Percentiles rank a stretch among this genome's conserved stretches.
Conservation (phyloP, 106 monocot genomes). For the Dendrobium nobile region DNA sequence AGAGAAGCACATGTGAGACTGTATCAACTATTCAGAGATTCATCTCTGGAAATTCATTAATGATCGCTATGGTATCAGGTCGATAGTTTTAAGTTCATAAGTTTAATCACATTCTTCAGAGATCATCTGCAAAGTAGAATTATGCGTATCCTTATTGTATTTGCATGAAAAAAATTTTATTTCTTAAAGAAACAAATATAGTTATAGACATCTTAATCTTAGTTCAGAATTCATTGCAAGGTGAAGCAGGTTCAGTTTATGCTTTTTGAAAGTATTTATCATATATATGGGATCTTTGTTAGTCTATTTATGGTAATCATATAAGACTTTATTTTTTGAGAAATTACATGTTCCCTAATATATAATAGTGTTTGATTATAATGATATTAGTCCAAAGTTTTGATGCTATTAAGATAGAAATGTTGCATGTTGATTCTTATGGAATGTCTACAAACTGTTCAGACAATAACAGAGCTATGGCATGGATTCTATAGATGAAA, state of each 20-base stretch:
- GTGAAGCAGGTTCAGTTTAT: neutral
- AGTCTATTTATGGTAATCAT: too few relatives aligned
- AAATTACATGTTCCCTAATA: neutral
- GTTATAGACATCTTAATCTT: neutral
- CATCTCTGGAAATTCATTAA: neutral
- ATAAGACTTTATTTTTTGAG: too few relatives aligned
- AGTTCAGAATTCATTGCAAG: neutral
- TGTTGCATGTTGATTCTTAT: too few relatives aligned
- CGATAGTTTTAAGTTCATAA: neutral
- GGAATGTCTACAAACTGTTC: too few relatives aligned
- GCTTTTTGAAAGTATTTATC: neutral
- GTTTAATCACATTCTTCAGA: neutral
- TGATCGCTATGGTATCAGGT: neutral
- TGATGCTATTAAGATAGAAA: neutral
- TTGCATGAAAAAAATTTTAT: neutral
- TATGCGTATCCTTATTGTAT: neutral
- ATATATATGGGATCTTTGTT: neutral
- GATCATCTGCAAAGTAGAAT: too few relatives aligned
- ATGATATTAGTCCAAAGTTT: neutral
- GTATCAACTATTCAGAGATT: neutral
- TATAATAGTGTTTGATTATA: neutral
- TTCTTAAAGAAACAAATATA: neutral
- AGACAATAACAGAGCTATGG: too few relatives aligned
- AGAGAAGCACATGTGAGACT: slow-evolving; percentile 4
- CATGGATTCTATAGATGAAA: too few relatives aligned